phyloP scores from a whole-genome alignment of 371 early-diverging fungal species.

The Basidiobolus meristosporus region DNA sequence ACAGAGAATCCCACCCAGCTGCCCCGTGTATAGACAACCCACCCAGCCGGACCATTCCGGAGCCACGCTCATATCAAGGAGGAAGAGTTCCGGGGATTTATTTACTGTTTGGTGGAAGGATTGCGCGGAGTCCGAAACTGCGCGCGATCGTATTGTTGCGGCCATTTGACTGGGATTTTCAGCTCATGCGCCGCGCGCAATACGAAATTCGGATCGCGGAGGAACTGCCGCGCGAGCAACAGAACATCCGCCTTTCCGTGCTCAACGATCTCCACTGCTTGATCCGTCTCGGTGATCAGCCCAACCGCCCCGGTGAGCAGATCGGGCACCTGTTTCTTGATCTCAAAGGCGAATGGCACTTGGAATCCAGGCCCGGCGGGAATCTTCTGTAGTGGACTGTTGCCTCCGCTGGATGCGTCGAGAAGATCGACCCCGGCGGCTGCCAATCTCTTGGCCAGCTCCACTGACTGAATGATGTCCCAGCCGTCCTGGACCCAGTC shows the following conservation, averaged over 20 bases:
- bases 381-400: constrained; percentile 21
- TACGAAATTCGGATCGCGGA: constrained; percentile 42
- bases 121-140: not conserved
- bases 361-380: constrained; percentile 36
- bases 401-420: constrained; percentile 55
- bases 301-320: constrained; percentile 56
- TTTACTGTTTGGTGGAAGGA: not conserved
- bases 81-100: not conserved
- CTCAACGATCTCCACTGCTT: constrained; percentile 48
- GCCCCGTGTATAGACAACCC: too few species aligned
- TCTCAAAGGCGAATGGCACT: constrained; percentile 36
- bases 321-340: constrained; percentile 30
- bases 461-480: constrained; percentile 42
- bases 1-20: too few species aligned
- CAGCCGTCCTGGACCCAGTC: constrained; percentile 41
- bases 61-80: too few species aligned
- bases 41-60: too few species aligned
- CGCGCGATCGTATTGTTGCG: constrained; percentile 36
- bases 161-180: constrained; percentile 34
- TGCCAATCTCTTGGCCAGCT: constrained; percentile 27
- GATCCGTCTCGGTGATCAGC: constrained; percentile 30
- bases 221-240: constrained; percentile 48
- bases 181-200: constrained; percentile 28
- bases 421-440: constrained; percentile 55
- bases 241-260: constrained; percentile 51